Conservation (phyloP, 768 basidiomycete species). For the Trametopsis cervina region DNA sequence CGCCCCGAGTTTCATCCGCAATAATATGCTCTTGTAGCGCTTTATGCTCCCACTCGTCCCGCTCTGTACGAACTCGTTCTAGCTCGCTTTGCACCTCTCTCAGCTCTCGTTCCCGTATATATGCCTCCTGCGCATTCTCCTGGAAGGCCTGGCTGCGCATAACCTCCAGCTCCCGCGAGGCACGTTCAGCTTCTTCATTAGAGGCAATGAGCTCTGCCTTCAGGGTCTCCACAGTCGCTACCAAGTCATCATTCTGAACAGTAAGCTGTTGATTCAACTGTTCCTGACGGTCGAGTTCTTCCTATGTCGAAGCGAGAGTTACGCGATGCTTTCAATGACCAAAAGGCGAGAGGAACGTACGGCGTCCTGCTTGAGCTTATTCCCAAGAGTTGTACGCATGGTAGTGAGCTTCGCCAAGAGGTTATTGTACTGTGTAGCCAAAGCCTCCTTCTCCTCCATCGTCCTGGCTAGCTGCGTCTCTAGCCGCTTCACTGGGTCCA, state of each 20-base stretch:
- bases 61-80: slow-evolving; percentile 78
- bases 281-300: slow-evolving; percentile 95
- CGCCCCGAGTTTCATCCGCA: slow-evolving; percentile 62
- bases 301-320: slow-evolving; percentile 43
- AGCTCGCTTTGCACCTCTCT: slow-evolving; percentile 81
- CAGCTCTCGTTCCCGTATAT: slow-evolving; percentile 70
- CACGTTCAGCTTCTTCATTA: slow-evolving; percentile 67
- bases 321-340: not conserved
- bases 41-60: slow-evolving; percentile 63
- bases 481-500: slow-evolving; percentile 51
- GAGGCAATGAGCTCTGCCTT: slow-evolving; percentile 73
- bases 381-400: slow-evolving; percentile 90
- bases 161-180: slow-evolving; percentile 60
- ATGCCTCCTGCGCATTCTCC: slow-evolving; percentile 63
- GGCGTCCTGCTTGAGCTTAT: slow-evolving; percentile 93
- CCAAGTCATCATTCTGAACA: slow-evolving; percentile 70
- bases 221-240: slow-evolving; percentile 66
- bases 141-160: slow-evolving; percentile 59
- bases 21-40: slow-evolving; percentile 60
- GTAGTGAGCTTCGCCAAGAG: slow-evolving; percentile 84
- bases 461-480: slow-evolving; percentile 72
- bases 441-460: slow-evolving; percentile 80
- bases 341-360: slow-evolving; percentile 40
- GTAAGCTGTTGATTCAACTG: slow-evolving; percentile 74
- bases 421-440: slow-evolving; percentile 78